Percentiles rank a stretch among this genome's conserved stretches.
Conservation (phyloP, 2,329 filamentous ascomycete species). For the Pseudocercospora ulei region DNA sequence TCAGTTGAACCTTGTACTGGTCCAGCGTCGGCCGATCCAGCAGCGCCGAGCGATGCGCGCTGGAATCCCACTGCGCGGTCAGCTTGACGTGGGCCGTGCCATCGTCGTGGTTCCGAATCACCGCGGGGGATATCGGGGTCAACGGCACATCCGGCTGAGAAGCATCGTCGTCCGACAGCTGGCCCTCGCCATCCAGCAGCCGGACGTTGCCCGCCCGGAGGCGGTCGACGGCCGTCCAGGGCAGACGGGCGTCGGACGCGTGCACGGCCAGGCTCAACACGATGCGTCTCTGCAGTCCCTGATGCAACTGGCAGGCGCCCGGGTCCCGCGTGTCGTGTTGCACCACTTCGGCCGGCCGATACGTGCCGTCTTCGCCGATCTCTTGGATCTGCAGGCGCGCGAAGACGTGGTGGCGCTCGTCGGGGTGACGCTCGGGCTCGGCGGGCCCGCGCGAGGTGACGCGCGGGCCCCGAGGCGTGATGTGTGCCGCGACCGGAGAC, state of each 20-base stretch:
- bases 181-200: conserved; percentile 74
- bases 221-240: conserved; percentile 73
- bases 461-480: conserved; percentile 40
- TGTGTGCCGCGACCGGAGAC: conserved; percentile 44
- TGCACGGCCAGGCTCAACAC: conserved; percentile 84
- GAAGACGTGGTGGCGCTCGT: conserved; percentile 90
- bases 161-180: conserved; percentile 61
- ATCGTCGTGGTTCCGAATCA: conserved; percentile 75
- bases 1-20: conserved; percentile 81
- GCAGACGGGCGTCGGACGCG: conserved; percentile 72
- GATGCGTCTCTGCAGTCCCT: conserved; percentile 82
- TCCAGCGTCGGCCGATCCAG: conserved; percentile 91
- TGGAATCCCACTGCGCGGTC: conserved; percentile 93
- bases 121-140: conserved; percentile 65
- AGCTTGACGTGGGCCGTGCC: conserved; percentile 80
- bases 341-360: conserved; percentile 83
- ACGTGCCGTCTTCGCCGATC: conserved; percentile 81
- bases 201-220: conserved; percentile 72
- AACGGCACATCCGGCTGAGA: conserved; percentile 64
- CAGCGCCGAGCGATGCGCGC: conserved; percentile 78
- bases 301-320: conserved; percentile 91
- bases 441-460: conserved; percentile 48
- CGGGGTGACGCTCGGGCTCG: conserved; percentile 84
- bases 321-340: conserved; percentile 72
- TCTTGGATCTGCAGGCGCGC: conserved; percentile 81